Conservation (phyloP, 2,329 filamentous ascomycete genomes). For the Fusarium tanahbumbuense region DNA sequence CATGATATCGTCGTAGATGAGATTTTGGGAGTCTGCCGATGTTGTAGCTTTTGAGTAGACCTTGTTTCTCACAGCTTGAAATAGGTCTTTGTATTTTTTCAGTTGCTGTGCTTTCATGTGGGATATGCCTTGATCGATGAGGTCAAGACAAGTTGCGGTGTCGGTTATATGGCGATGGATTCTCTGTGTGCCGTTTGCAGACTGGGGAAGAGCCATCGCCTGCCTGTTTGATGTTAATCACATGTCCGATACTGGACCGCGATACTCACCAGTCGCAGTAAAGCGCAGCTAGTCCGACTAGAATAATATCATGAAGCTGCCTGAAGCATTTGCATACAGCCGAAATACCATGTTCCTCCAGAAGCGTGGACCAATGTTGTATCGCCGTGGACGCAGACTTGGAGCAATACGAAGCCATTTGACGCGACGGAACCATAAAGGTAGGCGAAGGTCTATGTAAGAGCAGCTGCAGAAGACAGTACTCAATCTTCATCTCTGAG, state of each 20-base stretch:
- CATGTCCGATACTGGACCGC: too few relatives aligned
- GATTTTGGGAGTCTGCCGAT: rapidly evolving
- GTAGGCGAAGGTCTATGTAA: not conserved
- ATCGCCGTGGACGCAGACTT: slow-evolving; percentile 1
- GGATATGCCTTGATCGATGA: rapidly evolving
- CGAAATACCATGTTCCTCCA: not conserved
- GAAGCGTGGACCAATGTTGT: not conserved
- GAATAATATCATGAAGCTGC: slow-evolving; percentile 1
- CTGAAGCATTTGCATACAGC: slow-evolving; percentile 1
- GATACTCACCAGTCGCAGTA: slow-evolving; percentile 9
- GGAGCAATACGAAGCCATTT: not conserved
- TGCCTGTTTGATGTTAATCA: slow-evolving; percentile 2
- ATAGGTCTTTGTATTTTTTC: not conserved
- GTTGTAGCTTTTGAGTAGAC: not conserved
- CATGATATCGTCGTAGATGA: not conserved
- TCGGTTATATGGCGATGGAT: not conserved
- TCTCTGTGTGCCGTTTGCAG: rapidly evolving
- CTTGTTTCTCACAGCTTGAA: not conserved
- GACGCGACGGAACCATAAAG: not conserved
- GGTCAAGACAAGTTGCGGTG: not conserved
- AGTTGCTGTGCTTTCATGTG: not conserved
- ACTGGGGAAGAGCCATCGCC: not conserved
- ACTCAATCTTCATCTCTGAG: slow-evolving; percentile 8
- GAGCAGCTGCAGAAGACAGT: not conserved
- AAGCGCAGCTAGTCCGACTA: not conserved